Evolutionary conservation across 495 filamentous ascomycete species (phyloP).

Genomic region (Rhizodiscina lignyota): DNA sequence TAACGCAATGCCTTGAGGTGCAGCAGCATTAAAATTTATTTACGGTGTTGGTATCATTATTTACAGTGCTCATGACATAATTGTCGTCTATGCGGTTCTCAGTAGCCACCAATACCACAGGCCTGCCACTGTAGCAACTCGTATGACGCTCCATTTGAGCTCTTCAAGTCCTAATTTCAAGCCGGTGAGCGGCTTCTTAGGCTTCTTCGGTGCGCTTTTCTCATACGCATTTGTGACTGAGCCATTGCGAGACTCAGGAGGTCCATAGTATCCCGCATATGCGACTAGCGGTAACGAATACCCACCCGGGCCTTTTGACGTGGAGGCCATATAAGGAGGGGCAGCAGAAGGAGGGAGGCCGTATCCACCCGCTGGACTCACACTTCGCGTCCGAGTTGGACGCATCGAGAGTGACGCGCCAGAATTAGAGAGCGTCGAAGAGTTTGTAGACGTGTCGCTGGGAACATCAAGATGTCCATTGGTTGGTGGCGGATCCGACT

Average conservation of each 20-base stretch:
- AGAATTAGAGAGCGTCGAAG: background rate
- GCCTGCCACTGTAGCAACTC: background rate
- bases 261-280: slow-evolving; percentile 12
- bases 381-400: slow-evolving; percentile 10
- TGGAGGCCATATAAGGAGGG: no score
- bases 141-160: background rate
- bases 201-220: background rate
- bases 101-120: slow-evolving; percentile 4
- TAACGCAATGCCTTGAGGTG: no score
- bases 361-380: slow-evolving; percentile 11
- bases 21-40: no score
- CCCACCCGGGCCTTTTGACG: no score
- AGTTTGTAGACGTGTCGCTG: background rate
- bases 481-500: background rate
- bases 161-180: background rate
- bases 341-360: slow-evolving; percentile 9
- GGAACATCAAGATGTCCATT: background rate
- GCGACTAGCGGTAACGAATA: slow-evolving; percentile 12
- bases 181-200: background rate
- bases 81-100: no score
- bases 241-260: background rate
- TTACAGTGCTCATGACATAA: no score
- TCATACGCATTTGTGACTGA: slow-evolving; percentile 1
- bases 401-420: background rate
- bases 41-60: no score